Conservation (phyloP, 2,329 filamentous ascomycete genomes). For the Eutypa lata region DNA sequence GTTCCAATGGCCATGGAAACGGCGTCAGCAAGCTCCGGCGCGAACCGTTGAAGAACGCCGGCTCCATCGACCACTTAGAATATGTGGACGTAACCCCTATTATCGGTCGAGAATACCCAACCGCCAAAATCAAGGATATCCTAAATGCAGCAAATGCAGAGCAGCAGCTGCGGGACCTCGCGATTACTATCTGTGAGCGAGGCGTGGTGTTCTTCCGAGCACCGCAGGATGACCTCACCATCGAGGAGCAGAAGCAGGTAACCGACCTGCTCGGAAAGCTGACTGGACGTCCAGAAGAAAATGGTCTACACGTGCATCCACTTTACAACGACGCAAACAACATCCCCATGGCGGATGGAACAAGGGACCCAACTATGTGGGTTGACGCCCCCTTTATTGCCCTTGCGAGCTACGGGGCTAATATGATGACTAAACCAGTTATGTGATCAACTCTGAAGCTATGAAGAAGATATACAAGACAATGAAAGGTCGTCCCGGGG, state of each 20-base stretch:
- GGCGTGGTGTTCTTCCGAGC: conserved; percentile 30
- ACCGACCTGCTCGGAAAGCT: conserved; percentile 29
- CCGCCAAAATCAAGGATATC: conserved; percentile 28
- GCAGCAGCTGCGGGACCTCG: conserved; percentile 30
- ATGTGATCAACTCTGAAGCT: conserved; percentile 34
- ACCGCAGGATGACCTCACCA: conserved; percentile 27
- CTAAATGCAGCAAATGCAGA: conserved; percentile 26
- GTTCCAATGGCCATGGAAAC: conserved; percentile 6
- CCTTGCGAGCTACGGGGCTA: background rate
- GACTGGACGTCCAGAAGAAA: conserved; percentile 27
- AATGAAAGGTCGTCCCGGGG: conserved; percentile 26
- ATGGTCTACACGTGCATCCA: conserved; percentile 30
- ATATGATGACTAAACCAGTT: conserved; percentile 19
- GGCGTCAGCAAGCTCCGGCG: conserved; percentile 12
- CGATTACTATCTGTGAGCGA: conserved; percentile 32
- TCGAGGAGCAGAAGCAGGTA: conserved; percentile 30
- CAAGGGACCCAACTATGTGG: conserved; percentile 33
- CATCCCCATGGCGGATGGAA: conserved; percentile 33
- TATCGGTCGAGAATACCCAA: conserved; percentile 31
- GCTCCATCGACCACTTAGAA: conserved; percentile 27
- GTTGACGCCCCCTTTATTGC: conserved; percentile 5
- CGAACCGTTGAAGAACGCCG: conserved; percentile 22
- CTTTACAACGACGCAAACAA: conserved; percentile 34
- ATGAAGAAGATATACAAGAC: conserved; percentile 34
- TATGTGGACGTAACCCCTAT: conserved; percentile 30